A percentile compares a stretch with the other conserved stretches of the same genome.
phyloP scores from a whole-genome alignment of 352 stramenopile species.

The Blastocystis sp. region DNA sequence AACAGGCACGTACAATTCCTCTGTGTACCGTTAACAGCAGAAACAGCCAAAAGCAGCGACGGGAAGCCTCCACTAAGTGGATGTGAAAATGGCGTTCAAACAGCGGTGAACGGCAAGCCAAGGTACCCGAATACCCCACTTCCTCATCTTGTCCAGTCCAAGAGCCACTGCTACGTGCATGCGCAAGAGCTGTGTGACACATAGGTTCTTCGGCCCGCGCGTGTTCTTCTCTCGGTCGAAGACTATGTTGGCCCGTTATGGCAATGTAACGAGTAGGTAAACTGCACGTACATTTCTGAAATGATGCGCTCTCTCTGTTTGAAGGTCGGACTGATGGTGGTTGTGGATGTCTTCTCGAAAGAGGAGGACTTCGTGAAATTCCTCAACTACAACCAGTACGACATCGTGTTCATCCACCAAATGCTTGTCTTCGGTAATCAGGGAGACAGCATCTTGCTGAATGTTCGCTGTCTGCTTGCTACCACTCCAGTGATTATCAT shows the following conservation, averaged over 20 bases:
- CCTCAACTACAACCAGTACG: slow-evolving; percentile 42
- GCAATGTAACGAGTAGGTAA: slow-evolving; percentile 11
- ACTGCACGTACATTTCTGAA: slow-evolving; percentile 31
- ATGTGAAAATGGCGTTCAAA: too few species aligned
- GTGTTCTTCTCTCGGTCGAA: slow-evolving; percentile 43
- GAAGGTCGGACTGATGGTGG: slow-evolving; percentile 40
- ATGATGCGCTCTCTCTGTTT: slow-evolving; percentile 48
- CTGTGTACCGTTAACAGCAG: too few species aligned
- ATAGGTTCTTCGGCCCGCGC: slow-evolving; percentile 14
- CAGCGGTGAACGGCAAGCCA: too few species aligned
- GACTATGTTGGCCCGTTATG: background rate
- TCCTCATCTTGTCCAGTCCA: background rate
- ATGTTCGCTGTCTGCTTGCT: slow-evolving; percentile 59
- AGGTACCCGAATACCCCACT: background rate
- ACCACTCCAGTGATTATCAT: slow-evolving; percentile 48
- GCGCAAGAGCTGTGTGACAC: background rate
- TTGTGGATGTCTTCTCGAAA: slow-evolving; percentile 37
- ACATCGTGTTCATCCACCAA: slow-evolving; percentile 66
- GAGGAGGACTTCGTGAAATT: slow-evolving; percentile 7
- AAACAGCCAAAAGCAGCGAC: too few species aligned
- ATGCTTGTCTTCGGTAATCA: slow-evolving; percentile 11
- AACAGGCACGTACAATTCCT: too few species aligned
- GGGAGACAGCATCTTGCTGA: slow-evolving; percentile 37
- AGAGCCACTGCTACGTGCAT: slow-evolving; percentile 36
- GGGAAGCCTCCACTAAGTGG: too few species aligned